Base-by-base conservation (phyloP, 2,329 filamentous ascomycete genomes). In the Xylariaceae sp. region DNA sequence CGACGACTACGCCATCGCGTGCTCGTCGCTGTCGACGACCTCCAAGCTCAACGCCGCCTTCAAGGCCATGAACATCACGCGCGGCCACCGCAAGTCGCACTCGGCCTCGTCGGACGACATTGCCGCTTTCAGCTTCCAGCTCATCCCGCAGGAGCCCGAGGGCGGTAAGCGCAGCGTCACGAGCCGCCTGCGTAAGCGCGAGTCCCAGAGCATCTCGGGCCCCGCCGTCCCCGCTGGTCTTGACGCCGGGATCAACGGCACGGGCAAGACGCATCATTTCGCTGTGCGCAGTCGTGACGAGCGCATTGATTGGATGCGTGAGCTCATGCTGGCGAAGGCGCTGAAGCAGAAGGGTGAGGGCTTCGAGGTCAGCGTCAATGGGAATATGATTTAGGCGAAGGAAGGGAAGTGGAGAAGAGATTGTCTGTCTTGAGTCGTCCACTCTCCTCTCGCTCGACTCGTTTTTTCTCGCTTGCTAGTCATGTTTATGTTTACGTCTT, bases 271-370 rank as follows among this genome's bases (percentile, higher is more conserved):
- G 50, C 93, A 97, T 71, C 91, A 97, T 73, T 97, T 97, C 72
- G 90, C 93, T 0, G 93, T 97, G 67, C 88, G 88, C 76, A 85
- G 81, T 68, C 84, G 92, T 11, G 90, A 97, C 71, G 90, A 97
- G 72, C 84, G 93, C 62, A 97, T 97, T 69, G 93, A 97, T 73
- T 99, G 94, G 94, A 95, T 95, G 90, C 82, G 90, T 57, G 90
- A 95, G 80, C 78, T 95, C 62, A 95, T 95, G 90, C 84, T 95
- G 51, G 90, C 90, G 56, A 94, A 94, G 78, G 90, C 90, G 15
- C 78, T 91, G 72, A 89, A 87, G 78, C 88, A 91, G 75, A 94
- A 92, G 81, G 86, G 84, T 51, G 87, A 91, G 67, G 90, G 90
- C 15, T 93, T 88, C 67, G 88, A 92, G 75, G 85, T 94, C 67